phyloP scores from a whole-genome alignment of 345 rosid species.

The Boechera stricta region DNA sequence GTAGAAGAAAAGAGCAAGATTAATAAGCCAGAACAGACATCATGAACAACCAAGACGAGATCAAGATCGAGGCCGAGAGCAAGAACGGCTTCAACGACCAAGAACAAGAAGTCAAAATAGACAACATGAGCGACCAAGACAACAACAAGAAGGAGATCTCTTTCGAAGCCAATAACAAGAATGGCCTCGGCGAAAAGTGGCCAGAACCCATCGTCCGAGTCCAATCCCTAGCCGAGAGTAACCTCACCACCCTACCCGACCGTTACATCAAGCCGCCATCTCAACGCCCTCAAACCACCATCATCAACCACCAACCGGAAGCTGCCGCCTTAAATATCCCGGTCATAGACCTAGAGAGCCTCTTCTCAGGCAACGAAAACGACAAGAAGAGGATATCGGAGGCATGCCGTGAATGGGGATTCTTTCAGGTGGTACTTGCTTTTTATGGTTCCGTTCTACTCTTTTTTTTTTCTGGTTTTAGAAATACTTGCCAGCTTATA shows the following conservation, averaged over 20 bases:
- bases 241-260: slow-evolving; percentile 53
- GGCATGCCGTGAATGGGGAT: slow-evolving; percentile 87
- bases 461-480: neutral
- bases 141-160: neutral
- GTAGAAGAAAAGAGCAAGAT: slow-evolving; percentile 15
- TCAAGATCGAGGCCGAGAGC: slow-evolving; percentile 21
- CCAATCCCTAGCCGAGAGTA: slow-evolving; percentile 77
- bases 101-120: slow-evolving; percentile 28
- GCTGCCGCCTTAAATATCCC: slow-evolving; percentile 60
- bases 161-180: slow-evolving; percentile 17
- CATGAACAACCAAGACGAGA: slow-evolving; percentile 26
- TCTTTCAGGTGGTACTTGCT: slow-evolving; percentile 58
- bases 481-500: neutral
- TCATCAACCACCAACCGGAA: slow-evolving; percentile 24
- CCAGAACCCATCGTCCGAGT: slow-evolving; percentile 95
- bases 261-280: slow-evolving; percentile 64
- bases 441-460: neutral
- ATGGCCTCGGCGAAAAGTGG: slow-evolving; percentile 58
- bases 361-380: slow-evolving; percentile 37
- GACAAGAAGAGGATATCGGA: slow-evolving; percentile 46
- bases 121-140: slow-evolving; percentile 14
- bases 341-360: slow-evolving; percentile 62
- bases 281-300: slow-evolving; percentile 46
- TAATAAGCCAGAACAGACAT: slow-evolving; percentile 5
- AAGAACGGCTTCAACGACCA: slow-evolving; percentile 20